Evolutionary conservation across 1,139 yeast genomes (phyloP).

Genomic region (Scheffersomyces illinoinensis): DNA sequence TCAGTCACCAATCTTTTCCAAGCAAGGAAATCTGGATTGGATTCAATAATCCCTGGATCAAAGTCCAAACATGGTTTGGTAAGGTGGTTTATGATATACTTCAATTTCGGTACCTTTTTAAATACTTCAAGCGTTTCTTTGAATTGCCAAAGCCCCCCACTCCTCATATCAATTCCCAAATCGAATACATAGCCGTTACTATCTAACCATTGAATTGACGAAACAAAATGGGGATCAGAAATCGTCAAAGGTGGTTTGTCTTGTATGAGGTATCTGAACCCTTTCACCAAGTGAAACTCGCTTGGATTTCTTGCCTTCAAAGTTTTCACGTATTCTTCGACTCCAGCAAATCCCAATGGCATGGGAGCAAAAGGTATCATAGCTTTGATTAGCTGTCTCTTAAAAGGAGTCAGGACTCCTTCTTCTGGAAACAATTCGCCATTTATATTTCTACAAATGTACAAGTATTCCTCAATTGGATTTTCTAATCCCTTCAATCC

Average conservation of each 20-base stretch:
- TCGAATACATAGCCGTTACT: constrained; percentile 30
- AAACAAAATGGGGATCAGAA: constrained; percentile 23
- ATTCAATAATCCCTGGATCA: constrained; percentile 6
- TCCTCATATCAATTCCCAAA: constrained; percentile 39
- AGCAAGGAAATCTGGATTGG: constrained; percentile 4
- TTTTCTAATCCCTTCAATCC: background rate
- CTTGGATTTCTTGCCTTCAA: background rate
- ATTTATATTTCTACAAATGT: background rate
- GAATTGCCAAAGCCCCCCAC: constrained; percentile 39
- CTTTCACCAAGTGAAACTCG: constrained; percentile 19
- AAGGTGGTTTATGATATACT: constrained; percentile 38
- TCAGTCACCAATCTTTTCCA: constrained; percentile 23
- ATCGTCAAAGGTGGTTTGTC: constrained; percentile 37
- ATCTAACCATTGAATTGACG: constrained; percentile 31
- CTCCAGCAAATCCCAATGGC: constrained; percentile 1
- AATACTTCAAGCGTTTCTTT: constrained; percentile 26
- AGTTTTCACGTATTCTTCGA: constrained; percentile 1
- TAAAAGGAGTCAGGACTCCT: background rate
- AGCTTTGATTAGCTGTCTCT: background rate
- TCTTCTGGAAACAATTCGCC: background rate
- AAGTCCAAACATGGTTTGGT: constrained; percentile 33
- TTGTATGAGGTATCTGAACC: constrained; percentile 41
- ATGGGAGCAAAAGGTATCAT: constrained; percentile 5
- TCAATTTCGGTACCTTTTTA: constrained; percentile 21
- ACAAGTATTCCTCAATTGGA: background rate